Evolutionary conservation across 768 basidiomycete species (phyloP), one percentile per base, ranked within the genome.

Genomic region (Lentinula raphanica): DNA sequence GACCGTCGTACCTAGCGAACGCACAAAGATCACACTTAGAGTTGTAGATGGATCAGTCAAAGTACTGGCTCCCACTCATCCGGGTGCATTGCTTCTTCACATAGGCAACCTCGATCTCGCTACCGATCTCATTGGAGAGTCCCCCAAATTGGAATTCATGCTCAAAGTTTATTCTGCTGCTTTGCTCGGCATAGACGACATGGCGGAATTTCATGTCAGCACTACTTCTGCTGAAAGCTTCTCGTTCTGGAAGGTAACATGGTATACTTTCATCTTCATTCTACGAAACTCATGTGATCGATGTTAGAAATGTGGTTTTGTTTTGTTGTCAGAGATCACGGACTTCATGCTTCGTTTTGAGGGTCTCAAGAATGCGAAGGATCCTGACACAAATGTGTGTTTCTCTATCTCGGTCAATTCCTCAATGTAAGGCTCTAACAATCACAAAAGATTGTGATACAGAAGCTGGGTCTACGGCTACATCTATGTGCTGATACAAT

Each of bases 1-100:
- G 69, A 81, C 92, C 23, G 94, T 97, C 12, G 84, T 94, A 15
- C 97, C 97, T 1, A 93, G 80, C 56, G 97, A 98, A 68, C 74
- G 88, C 42, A 98, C 94, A 5, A 75, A 77, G 11, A 71, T 98
- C 25, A 74, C 78, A n/a, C 59, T 95, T 32, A 81, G 79, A 61
- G 65, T 94, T 21, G 59, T 74, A 17, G 88, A 94, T 64, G 81
- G 85, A 9, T 89, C 91, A 0, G 64, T 91, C 11, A 84, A 85
- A 50, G 59, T 82, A 1, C 73, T 82, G 21, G 80, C 87, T 1
- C 80, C 82, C 1, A 79, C 67, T 0, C 73, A 87, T 63, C 75
- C 79, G 2, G 91, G 93, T 17, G 82, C 85, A 2, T 60, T 90
- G n/a, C 79, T 91, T 5, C 53, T 87, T 1, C 77, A 90, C 60